phyloP scores from a whole-genome alignment of 768 basidiomycete species.

The Clitopilus hobsonii region DNA sequence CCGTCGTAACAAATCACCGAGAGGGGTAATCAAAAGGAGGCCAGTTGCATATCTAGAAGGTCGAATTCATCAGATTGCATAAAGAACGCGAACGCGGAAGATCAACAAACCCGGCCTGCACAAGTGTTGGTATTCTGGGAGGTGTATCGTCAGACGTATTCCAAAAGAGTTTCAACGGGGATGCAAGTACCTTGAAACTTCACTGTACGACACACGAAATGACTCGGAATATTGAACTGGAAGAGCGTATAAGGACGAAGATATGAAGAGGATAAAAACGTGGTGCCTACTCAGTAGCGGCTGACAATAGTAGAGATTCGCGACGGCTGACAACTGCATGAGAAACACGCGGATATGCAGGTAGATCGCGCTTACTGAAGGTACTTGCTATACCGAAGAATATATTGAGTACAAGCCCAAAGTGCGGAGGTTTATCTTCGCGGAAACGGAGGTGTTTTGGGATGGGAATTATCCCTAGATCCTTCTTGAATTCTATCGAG shows the following conservation, averaged over 20 bases:
- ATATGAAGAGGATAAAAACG: background rate
- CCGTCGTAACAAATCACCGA: constrained; percentile 79
- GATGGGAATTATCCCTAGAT: constrained; percentile 63
- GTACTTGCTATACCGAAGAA: constrained; percentile 62
- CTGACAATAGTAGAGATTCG: constrained; percentile 84
- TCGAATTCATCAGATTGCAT: background rate
- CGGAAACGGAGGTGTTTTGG: constrained; percentile 49
- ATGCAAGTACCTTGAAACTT: constrained; percentile 29
- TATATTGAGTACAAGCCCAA: constrained; percentile 45
- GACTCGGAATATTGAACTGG: constrained; percentile 37
- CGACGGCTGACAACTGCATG: constrained; percentile 35
- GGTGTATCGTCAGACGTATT: constrained; percentile 5
- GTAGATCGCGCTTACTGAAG: constrained; percentile 30
- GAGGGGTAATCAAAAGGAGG: constrained; percentile 70
- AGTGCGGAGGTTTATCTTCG: constrained; percentile 43
- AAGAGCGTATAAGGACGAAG: background rate
- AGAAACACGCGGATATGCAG: background rate
- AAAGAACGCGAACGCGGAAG: background rate
- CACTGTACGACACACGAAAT: constrained; percentile 31
- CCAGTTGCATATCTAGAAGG: constrained; percentile 63
- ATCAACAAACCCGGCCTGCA: constrained; percentile 57
- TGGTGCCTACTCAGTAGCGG: constrained; percentile 61
- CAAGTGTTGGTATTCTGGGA: constrained; percentile 55
- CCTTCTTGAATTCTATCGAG: constrained; percentile 14
- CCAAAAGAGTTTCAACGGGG: constrained; percentile 15